A percentile compares a stretch with the other conserved stretches of the same genome.
These are phyloP conservation scores for Sugiyamaella xylanicola DNA, from an alignment of 1,139 yeast genomes.

Conservation along the genomic window DNA sequence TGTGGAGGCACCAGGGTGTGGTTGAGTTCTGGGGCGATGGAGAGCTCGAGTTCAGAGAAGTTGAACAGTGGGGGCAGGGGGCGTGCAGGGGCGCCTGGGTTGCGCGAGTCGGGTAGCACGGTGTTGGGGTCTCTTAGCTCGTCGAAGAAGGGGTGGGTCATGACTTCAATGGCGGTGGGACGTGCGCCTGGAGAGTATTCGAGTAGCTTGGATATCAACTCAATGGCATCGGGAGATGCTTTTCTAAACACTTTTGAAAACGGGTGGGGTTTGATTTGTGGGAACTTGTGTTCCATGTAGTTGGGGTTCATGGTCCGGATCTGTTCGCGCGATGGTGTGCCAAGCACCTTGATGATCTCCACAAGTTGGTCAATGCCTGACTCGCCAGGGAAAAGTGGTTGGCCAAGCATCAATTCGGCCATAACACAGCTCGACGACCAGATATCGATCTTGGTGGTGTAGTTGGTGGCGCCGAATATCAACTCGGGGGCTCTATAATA, in stretches of 20 bases:
- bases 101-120: slow-evolving; percentile 53
- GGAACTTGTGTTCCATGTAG: slow-evolving; percentile 96
- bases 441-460: slow-evolving; percentile 94
- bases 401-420: slow-evolving; percentile 94
- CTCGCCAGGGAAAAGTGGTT: slow-evolving; percentile 97
- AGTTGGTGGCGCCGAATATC: slow-evolving; percentile 87
- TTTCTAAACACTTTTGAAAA: slow-evolving; percentile 79
- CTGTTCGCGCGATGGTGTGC: slow-evolving; percentile 93
- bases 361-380: slow-evolving; percentile 96
- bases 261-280: slow-evolving; percentile 94
- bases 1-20: slow-evolving; percentile 45
- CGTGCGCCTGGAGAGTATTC: slow-evolving; percentile 79
- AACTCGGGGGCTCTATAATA: slow-evolving; percentile 95
- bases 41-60: slow-evolving; percentile 45
- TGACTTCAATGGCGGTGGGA: slow-evolving; percentile 66
- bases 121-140: slow-evolving; percentile 63
- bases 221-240: slow-evolving; percentile 60
- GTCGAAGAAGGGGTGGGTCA: slow-evolving; percentile 74
- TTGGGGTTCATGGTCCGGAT: slow-evolving; percentile 95
- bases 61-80: slow-evolving; percentile 47
- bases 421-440: slow-evolving; percentile 99
- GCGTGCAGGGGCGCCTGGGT: slow-evolving; percentile 42
- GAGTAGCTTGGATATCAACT: slow-evolving; percentile 59
- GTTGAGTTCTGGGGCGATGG: slow-evolving; percentile 47
- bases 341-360: slow-evolving; percentile 91